Evolutionary conservation across 1,139 yeast species (phyloP), one percentile per base, ranked within the genome.

Genomic region (Nakaseomyces sp.): DNA sequence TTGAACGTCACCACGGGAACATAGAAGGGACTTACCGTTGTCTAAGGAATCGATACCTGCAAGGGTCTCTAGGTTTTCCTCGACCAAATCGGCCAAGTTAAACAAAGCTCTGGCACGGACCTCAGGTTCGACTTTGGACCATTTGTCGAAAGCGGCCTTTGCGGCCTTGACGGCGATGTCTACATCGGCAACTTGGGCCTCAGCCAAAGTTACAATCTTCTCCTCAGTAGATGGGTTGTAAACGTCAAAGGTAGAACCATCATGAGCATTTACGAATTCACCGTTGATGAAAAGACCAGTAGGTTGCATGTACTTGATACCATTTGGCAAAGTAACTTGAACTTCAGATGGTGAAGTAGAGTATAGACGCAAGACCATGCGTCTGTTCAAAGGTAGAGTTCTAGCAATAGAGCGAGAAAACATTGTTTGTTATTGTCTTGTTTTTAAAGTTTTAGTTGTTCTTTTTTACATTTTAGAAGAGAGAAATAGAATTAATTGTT

Each of bases 31-130:
- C 61, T 82, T 82, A 60, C 91, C 91, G 48, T 83, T 81, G 62
- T 82, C 89, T 71, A 83, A 70, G 12, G 88, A 79, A 64, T 82
- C 89, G 55, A 82, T 74, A 30, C 77, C 69, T 18, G 81, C 76
- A 46, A 58, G 42, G 10, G 51, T 60, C 37, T 81, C 86, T 44
- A 71, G 65, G 49, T 81, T 70, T 52, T 72, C 64, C 50, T 77
- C 81, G 55, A 82, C 60, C 45, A 76, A 63, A 47, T 78, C 81
- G 35, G 86, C 87, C 45, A 81, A 64, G 59, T 77, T 79, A 63
- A 65, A 65, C 52, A 82, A 66, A 33, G 72, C 70, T 39, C 65
- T 56, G 15, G 79, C 81, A 63, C 85, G 73, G 47, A 69, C 69
- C 40, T 67, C 74, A 4, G 71, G 69, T 46, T 70, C 72, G 4